Conservation (phyloP, 148 eudicot species). For the Heliosperma pusillum region DNA sequence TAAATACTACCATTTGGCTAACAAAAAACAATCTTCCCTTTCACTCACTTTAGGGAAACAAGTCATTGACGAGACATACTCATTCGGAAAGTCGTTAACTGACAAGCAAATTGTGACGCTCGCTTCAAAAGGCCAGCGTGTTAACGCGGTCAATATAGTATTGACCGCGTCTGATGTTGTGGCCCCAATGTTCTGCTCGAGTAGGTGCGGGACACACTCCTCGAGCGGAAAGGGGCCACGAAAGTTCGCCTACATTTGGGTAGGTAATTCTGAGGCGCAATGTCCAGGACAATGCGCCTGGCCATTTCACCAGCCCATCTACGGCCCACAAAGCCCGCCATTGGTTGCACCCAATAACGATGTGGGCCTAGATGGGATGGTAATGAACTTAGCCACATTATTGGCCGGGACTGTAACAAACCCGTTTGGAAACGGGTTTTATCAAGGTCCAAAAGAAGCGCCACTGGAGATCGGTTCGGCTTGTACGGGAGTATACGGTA, state of each 20-base stretch:
- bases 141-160: slow-evolving; percentile 36
- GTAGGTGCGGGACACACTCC: slow-evolving; percentile 50
- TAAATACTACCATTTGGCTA: slow-evolving; percentile 31
- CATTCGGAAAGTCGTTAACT: slow-evolving; percentile 32
- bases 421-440: slow-evolving; percentile 62
- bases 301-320: slow-evolving; percentile 70
- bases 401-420: slow-evolving; percentile 66
- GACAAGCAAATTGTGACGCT: slow-evolving; percentile 21
- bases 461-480: slow-evolving; percentile 61
- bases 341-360: slow-evolving; percentile 57
- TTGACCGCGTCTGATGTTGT: slow-evolving; percentile 49
- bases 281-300: slow-evolving; percentile 80
- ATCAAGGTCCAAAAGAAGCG: slow-evolving; percentile 56
- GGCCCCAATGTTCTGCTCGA: slow-evolving; percentile 41
- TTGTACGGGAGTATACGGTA: slow-evolving; percentile 58
- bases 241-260: slow-evolving; percentile 53
- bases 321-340: slow-evolving; percentile 64
- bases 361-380: slow-evolving; percentile 67
- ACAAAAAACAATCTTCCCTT: slow-evolving; percentile 18
- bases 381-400: slow-evolving; percentile 52
- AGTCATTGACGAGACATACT: slow-evolving; percentile 27
- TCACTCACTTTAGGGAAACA: slow-evolving; percentile 28
- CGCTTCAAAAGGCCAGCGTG: slow-evolving; percentile 28
- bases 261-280: slow-evolving; percentile 50
- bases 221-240: slow-evolving; percentile 15